phyloP scores from a whole-genome alignment of 2,329 filamentous ascomycete species.

The Penicillium sp. region DNA sequence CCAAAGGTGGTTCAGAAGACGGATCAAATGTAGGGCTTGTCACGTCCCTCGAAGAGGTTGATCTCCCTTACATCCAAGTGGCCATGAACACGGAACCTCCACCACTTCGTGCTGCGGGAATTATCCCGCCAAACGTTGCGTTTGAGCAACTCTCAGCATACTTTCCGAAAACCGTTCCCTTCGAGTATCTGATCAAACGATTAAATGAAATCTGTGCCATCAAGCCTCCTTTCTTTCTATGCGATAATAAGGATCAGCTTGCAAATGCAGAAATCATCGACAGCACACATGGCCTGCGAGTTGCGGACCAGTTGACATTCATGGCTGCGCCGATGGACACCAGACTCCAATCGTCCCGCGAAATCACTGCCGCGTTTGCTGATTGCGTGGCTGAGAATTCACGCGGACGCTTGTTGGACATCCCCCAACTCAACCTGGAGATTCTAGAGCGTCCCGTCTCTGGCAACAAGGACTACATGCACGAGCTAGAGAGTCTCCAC shows the following conservation, averaged over 20 bases:
- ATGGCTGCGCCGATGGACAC: conserved; percentile 69
- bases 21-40: conserved; percentile 67
- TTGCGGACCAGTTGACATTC: conserved; percentile 76
- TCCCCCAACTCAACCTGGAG: conserved; percentile 72
- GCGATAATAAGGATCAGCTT: conserved; percentile 65
- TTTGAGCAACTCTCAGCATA: conserved; percentile 79
- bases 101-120: conserved; percentile 71
- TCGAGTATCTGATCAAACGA: conserved; percentile 79
- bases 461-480: conserved; percentile 62
- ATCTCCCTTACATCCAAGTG: conserved; percentile 65
- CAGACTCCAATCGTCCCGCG: conserved; percentile 47
- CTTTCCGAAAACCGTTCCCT: conserved; percentile 78
- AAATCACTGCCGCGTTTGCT: conserved; percentile 67
- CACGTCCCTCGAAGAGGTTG: conserved; percentile 73
- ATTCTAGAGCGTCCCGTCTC: conserved; percentile 64
- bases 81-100: conserved; percentile 68
- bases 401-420: conserved; percentile 71
- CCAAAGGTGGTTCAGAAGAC: conserved; percentile 20
- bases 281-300: conserved; percentile 65
- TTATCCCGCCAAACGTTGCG: conserved; percentile 72
- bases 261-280: conserved; percentile 76
- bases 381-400: conserved; percentile 69
- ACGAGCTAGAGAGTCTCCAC: conserved; percentile 75
- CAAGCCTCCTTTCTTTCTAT: conserved; percentile 72
- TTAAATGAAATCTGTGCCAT: conserved; percentile 71